Base-by-base conservation (phyloP, 129 eudicot species). In the Deinandra increscens region DNA sequence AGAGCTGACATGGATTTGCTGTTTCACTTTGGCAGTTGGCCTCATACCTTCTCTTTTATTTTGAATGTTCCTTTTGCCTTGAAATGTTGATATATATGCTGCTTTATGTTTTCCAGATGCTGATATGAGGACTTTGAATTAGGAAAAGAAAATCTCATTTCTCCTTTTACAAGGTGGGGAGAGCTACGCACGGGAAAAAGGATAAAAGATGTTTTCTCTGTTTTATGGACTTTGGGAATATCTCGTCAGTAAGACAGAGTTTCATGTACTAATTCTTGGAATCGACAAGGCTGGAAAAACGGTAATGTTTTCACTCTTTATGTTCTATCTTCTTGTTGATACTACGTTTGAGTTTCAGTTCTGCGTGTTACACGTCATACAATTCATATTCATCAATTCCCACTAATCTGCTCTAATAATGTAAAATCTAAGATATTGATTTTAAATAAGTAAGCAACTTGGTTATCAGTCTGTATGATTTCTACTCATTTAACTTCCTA, bases 281-380 rank as follows among this genome's bases (percentile, higher is more conserved):
- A 92, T 92, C 23, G 96, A 92, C 90, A 92, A 92, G 81, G 91
- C 96, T 80, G 98, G 96, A 55, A 92, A 92, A 86, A 92, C 98
- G 49, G 98, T 92, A 88, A 83, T 58, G 49, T 72, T 8, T 66
- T 71, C 62, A 68, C 76, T 17, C 12, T 17, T 38, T 38, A 10
- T 42, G 70, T 4, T 66, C 8, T 75, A 66, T 8, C 44, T 54
- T 23, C 10, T 44, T 69, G 44, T 49, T 46, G 37, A 58, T 45
- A 59, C 13, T 64, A 44, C 34, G 51, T 39, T 36, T 62, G 12
- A 18, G 70, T 48, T 60, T 72, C 14, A 12, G n/a, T 38, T 31
- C 66, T 72, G 48, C 60, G 11, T 15, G 13, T 60, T 74, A 6
- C 33, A 49, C 29, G 10, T 12, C 66, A n/a, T 74, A 54, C 38